These are phyloP conservation scores for Saussurea involucrata DNA, from an alignment of 129 eudicot species.

Conservation along the genomic window DNA sequence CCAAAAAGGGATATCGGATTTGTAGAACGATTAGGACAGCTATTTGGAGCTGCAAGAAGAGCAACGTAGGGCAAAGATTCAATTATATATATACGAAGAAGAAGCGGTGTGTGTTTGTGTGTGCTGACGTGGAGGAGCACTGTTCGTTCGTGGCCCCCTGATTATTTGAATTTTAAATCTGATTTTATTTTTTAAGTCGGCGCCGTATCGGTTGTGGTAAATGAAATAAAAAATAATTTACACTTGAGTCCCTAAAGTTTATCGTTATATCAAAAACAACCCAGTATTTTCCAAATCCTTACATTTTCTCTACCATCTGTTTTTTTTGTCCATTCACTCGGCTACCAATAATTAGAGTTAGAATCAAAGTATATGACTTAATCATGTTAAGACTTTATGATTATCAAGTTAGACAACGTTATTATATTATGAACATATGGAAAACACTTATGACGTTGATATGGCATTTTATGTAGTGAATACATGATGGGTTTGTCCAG, in stretches of 20 bases:
- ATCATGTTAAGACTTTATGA: too few species aligned
- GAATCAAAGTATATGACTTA: too few species aligned
- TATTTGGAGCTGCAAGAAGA: not conserved
- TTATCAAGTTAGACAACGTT: too few species aligned
- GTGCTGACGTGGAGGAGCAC: conserved; percentile 21
- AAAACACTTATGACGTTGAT: too few species aligned
- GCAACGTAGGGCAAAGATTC: not conserved
- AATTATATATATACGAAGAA: conserved; percentile 8
- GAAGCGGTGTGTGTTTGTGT: not conserved
- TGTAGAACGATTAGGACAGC: conserved; percentile 13
- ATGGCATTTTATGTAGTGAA: not conserved
- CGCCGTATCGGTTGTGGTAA: not conserved
- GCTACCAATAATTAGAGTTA: too few species aligned
- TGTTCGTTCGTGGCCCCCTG: conserved; percentile 13
- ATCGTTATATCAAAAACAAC: not conserved
- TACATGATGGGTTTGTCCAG: too few species aligned
- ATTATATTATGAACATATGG: too few species aligned
- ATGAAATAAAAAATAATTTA: not conserved
- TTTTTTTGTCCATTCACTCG: not conserved
- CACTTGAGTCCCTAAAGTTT: not conserved
- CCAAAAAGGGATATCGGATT: not conserved
- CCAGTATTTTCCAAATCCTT: not conserved
- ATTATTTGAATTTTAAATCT: conserved; percentile 12
- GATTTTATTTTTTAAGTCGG: not conserved
- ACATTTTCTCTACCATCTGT: not conserved